Evolutionary conservation across 371 early-diverging fungal genomes (phyloP), one percentile per base, ranked within the genome.

Genomic region (Apophysomyces elegans): DNA sequence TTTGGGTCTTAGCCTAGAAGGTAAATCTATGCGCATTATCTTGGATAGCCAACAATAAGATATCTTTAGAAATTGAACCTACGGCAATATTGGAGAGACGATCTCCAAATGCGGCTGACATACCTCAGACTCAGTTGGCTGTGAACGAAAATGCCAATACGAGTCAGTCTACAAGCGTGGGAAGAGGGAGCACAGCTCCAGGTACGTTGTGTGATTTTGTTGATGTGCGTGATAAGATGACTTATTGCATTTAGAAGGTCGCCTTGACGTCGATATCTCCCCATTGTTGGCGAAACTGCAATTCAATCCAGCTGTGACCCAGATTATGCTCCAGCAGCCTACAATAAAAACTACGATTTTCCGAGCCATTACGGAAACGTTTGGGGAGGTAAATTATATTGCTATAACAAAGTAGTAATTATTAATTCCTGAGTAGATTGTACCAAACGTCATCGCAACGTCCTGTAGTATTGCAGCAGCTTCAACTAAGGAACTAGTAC

Each of bases 401-500:
- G 41, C 41, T 13, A 41, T 11, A 8, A 41, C 13, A 41, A 41
- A 13, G 4, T 13, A 11, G 41, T 11, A 11, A 2, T 2, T 41
- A 41, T 13, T 4, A 13, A 41, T 59, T 75, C 73, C 56, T 71
- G 13, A 37, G 0, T 59, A 71, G 67, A 57, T 93, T 21, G 88
- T 93, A 5, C 87, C 90, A 0, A 90, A 95, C 5, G 93, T 96
- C n/a, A 93, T 96, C 6, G 90, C 89, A 35, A 87, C 97, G 14
- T 92, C 97, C 14, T 91, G 96, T 5, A 89, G 91, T 1, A 96
- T 98, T 68, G 98, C 97, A 6, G 86, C 88, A 4, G 87, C 93
- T 46, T 91, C 96, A 18, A 95, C 96, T 4, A 86, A 90, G 7
- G 97, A 96, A 64, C 81, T 97, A 62, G 79, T 98, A 12, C 70